phyloP scores from a whole-genome alignment of 2,329 filamentous ascomycete genomes.

The Penicillium sclerotiorum region DNA sequence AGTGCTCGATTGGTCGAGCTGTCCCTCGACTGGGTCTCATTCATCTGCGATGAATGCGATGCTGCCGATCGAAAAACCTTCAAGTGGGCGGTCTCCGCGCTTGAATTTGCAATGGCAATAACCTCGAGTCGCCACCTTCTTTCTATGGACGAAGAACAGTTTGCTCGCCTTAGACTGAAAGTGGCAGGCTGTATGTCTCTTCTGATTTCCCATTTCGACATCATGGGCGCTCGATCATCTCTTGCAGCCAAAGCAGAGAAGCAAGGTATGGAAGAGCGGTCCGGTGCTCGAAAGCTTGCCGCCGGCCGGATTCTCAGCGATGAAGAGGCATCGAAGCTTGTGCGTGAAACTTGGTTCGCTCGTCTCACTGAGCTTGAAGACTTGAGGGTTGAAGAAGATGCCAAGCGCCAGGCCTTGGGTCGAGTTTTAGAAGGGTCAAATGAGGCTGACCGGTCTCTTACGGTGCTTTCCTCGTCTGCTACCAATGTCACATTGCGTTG shows the following conservation, averaged over 20 bases:
- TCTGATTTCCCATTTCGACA: slow-evolving; percentile 97
- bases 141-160: slow-evolving; percentile 86
- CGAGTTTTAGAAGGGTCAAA: slow-evolving; percentile 91
- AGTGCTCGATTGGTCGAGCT: slow-evolving; percentile 92
- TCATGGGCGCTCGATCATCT: slow-evolving; percentile 94
- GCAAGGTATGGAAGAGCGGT: slow-evolving; percentile 78
- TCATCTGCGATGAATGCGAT: slow-evolving; percentile 95
- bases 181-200: slow-evolving; percentile 97
- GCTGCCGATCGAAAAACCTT: slow-evolving; percentile 95
- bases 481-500: slow-evolving; percentile 95
- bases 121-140: slow-evolving; percentile 91
- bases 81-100: slow-evolving; percentile 90
- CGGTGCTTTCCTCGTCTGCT: slow-evolving; percentile 88
- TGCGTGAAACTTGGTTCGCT: slow-evolving; percentile 73
- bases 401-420: slow-evolving; percentile 83
- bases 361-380: slow-evolving; percentile 78
- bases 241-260: slow-evolving; percentile 93
- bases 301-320: slow-evolving; percentile 75
- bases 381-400: slow-evolving; percentile 73
- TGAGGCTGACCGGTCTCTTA: slow-evolving; percentile 92
- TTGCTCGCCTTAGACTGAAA: slow-evolving; percentile 77
- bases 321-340: slow-evolving; percentile 76
- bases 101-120: slow-evolving; percentile 98
- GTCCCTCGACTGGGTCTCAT: slow-evolving; percentile 94
- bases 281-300: slow-evolving; percentile 76